Percentiles rank a stretch among this genome's conserved stretches.
phyloP scores from a whole-genome alignment of 73 alveolate genomes.

The Stentor roeselii region DNA sequence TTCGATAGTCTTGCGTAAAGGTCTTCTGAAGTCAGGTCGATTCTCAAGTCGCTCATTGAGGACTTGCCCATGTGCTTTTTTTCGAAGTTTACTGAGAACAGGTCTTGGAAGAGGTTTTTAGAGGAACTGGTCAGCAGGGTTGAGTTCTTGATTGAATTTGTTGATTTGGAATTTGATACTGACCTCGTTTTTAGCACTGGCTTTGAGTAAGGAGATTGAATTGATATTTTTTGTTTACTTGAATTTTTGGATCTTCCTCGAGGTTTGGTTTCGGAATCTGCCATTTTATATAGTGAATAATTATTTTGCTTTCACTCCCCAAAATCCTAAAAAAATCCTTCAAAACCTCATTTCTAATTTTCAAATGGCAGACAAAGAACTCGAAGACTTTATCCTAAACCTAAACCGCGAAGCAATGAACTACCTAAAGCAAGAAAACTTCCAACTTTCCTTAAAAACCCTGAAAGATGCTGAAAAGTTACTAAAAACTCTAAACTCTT shows the following conservation, averaged over 20 bases:
- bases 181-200: background rate
- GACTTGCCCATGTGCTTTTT: background rate
- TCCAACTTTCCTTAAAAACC: background rate
- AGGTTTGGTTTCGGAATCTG: background rate
- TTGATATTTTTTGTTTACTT: background rate
- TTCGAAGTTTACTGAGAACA: background rate
- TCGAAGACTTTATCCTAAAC: background rate
- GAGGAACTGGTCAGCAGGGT: background rate
- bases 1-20: background rate
- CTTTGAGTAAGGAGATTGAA: background rate
- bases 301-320: too few species aligned
- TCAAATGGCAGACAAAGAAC: slow-evolving; percentile 4
- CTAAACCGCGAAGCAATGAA: background rate
- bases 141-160: background rate
- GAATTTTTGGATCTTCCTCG: background rate
- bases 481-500: background rate
- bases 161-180: background rate
- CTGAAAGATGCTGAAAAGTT: background rate
- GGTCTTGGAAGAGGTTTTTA: background rate
- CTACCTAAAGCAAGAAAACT: slow-evolving; percentile 5
- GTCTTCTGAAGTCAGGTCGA: background rate
- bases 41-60: background rate
- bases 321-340: too few species aligned
- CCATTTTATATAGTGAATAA: too few species aligned
- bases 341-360: too few species aligned